Percentiles rank a stretch among this genome's conserved stretches.
Evolutionary conservation across 2,329 filamentous ascomycete species (phyloP).

Genomic region (Uncinocarpus reesii): DNA sequence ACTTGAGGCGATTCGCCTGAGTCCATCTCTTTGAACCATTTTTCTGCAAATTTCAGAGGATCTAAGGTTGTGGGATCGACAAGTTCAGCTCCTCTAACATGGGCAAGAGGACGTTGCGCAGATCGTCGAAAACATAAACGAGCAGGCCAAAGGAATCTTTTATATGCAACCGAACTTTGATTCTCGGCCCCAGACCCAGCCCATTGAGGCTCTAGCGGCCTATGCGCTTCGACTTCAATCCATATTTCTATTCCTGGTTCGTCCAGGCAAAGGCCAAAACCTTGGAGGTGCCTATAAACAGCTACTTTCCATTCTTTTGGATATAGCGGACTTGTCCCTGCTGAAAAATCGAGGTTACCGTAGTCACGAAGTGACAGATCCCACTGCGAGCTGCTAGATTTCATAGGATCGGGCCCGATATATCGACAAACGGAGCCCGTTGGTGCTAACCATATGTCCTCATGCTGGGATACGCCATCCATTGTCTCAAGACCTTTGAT

Average conservation of each 20-base stretch:
- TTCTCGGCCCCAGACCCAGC: constrained; percentile 19
- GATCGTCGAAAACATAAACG: constrained; percentile 34
- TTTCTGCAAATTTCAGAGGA: constrained; percentile 36
- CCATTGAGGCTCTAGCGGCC: constrained; percentile 12
- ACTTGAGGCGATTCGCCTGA: constrained; percentile 17
- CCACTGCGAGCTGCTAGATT: neutral
- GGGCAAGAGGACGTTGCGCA: constrained; percentile 17
- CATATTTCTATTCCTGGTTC: constrained; percentile 27
- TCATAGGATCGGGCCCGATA: constrained; percentile 4
- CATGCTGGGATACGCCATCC: constrained; percentile 5
- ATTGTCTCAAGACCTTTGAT: constrained; percentile 19
- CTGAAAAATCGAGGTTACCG: neutral
- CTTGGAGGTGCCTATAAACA: constrained; percentile 30
- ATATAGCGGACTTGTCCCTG: neutral
- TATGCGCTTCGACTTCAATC: constrained; percentile 34
- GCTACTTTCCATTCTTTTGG: constrained; percentile 29
- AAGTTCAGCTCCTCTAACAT: constrained; percentile 18
- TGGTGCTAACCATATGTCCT: constrained; percentile 34
- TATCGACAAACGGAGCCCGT: constrained; percentile 22
- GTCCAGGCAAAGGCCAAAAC: constrained; percentile 28
- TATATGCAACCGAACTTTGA: constrained; percentile 28
- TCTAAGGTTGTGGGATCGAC: constrained; percentile 22
- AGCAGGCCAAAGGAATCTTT: constrained; percentile 38
- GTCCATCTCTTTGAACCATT: constrained; percentile 29
- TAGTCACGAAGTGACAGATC: neutral